Base-by-base conservation (phyloP, 805 yeast genomes). In the Tetrapisispora phaffii region DNA sequence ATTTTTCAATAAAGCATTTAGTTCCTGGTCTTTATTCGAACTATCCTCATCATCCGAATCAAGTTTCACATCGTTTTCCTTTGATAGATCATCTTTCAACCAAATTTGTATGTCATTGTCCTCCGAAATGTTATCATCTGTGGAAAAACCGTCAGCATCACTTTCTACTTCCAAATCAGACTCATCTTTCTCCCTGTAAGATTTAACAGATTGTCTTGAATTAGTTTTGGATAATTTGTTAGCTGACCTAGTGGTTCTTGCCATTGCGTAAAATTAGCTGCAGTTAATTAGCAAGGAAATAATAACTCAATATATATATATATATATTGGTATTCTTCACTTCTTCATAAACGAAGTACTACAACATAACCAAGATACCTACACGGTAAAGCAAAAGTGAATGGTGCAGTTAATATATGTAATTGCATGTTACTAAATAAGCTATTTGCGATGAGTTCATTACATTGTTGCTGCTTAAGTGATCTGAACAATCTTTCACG, bases 141-240 rank as follows among this genome's bases (percentile, higher is more conserved):
- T 41, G 22, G 45, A 49, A 19, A 50, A 56, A 13, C 23, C 17
- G 2, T 44, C 52, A 13, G 47, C 52, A 15, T 47, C 19, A 2
- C 39, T 41, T 39, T 57, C 63, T 5, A 63, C 49, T 8, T 47
- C 45, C 7, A 63, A 44, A 46, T 63, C 65, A 31, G 52, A 39
- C 39, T 60, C 66, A 23, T 57, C 55, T 42, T 57, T 59, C 44
- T 63, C 67, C 31, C 42, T 49, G 41, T 63, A 63, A 32, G 24
- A 20, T 24, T 23, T 23, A 5, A 15, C 24, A 33, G 31, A 3
- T 5, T 20, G 23, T 5, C 4, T 10, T 22, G 32, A 4, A 3
- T 17, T 22, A 4, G 20, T 21, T 9, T 17, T 34, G 1, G 2
- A 10, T 2, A 13, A 19, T 13, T 17, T 29, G 8, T 16, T 19